These are phyloP conservation scores for Ceratocystis ficicola DNA, from an alignment of 2,329 filamentous ascomycete genomes.

Conservation along the genomic window DNA sequence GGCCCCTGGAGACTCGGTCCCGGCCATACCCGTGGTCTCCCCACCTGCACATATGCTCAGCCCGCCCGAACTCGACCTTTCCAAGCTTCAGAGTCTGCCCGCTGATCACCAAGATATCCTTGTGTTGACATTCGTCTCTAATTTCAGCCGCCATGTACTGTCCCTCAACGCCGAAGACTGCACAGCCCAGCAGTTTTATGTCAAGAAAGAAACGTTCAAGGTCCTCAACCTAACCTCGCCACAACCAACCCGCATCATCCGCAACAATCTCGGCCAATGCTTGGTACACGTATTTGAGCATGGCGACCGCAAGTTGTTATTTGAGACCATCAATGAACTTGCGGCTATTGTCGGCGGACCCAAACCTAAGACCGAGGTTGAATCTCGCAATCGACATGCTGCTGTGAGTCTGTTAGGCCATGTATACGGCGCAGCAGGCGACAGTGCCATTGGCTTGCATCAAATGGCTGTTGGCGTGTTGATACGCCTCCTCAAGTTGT, in stretches of 20 bases:
- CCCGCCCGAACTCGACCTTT: constrained; percentile 72
- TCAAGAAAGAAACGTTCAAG: constrained; percentile 91
- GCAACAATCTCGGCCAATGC: constrained; percentile 77
- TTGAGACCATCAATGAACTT: constrained; percentile 88
- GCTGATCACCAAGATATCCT: constrained; percentile 94
- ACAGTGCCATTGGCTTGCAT: constrained; percentile 78
- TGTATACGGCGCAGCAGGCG: constrained; percentile 81
- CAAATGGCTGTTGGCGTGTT: constrained; percentile 59
- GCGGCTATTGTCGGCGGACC: constrained; percentile 57
- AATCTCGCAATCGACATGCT: constrained; percentile 70
- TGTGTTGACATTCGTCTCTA: constrained; percentile 75
- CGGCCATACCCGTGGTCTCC: constrained; percentile 23
- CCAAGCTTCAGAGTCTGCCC: constrained; percentile 78
- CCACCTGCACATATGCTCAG: constrained; percentile 31
- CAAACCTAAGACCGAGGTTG: constrained; percentile 64
- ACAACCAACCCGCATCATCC: constrained; percentile 72
- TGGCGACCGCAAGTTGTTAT: constrained; percentile 82
- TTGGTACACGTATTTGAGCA: constrained; percentile 71
- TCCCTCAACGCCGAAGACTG: constrained; percentile 64
- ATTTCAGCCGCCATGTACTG: constrained; percentile 68
- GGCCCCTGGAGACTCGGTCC: constrained; percentile 12
- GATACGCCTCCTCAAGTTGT: constrained; percentile 66
- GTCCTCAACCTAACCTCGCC: constrained; percentile 75
- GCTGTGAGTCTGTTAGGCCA: constrained; percentile 78
- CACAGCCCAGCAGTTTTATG: constrained; percentile 74